A percentile compares a stretch with the other conserved stretches of the same genome.
Evolutionary conservation across 2,329 filamentous ascomycete genomes (phyloP).

Genomic region (Cordyceps militaris): DNA sequence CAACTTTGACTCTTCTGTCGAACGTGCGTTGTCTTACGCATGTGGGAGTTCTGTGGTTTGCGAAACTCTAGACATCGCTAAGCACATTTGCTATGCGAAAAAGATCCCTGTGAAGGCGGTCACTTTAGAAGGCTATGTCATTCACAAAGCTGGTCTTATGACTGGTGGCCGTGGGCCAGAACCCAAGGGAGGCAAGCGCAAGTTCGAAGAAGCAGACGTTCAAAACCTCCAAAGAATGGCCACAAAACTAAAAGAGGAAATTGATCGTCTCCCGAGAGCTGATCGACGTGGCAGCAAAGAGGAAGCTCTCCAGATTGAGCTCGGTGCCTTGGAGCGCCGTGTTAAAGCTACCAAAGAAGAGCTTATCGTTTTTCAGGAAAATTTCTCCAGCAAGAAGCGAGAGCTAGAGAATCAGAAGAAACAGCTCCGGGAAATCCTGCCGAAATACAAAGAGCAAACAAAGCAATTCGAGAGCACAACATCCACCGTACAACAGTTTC

Average conservation of each 20-base stretch:
- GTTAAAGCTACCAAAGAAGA: conserved; percentile 68
- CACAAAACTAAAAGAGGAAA: conserved; percentile 68
- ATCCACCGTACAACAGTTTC: conserved; percentile 44
- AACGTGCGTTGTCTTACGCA: conserved; percentile 89
- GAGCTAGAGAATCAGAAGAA: conserved; percentile 67
- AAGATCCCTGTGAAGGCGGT: conserved; percentile 89
- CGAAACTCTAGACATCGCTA: conserved; percentile 78
- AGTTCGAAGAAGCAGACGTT: conserved; percentile 85
- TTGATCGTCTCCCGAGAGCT: conserved; percentile 71
- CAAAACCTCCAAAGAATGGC: conserved; percentile 74
- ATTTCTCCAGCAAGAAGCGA: conserved; percentile 75
- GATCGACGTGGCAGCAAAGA: conserved; percentile 71
- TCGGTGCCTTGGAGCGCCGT: conserved; percentile 72
- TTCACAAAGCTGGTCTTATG: conserved; percentile 94
- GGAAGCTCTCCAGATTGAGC: conserved; percentile 71
- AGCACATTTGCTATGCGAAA: conserved; percentile 79
- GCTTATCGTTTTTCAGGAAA: conserved; percentile 69
- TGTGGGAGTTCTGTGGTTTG: conserved; percentile 94
- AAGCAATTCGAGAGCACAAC: conserved; percentile 56
- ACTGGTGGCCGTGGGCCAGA: conserved; percentile 83
- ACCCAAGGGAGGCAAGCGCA: conserved; percentile 65
- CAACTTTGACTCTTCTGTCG: conserved; percentile 80
- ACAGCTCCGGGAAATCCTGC: conserved; percentile 68
- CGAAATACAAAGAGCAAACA: conserved; percentile 69
- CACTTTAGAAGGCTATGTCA: conserved; percentile 89